These are phyloP conservation scores for Clausena lansium DNA, from an alignment of 345 rosid genomes.

Conservation along the genomic window DNA sequence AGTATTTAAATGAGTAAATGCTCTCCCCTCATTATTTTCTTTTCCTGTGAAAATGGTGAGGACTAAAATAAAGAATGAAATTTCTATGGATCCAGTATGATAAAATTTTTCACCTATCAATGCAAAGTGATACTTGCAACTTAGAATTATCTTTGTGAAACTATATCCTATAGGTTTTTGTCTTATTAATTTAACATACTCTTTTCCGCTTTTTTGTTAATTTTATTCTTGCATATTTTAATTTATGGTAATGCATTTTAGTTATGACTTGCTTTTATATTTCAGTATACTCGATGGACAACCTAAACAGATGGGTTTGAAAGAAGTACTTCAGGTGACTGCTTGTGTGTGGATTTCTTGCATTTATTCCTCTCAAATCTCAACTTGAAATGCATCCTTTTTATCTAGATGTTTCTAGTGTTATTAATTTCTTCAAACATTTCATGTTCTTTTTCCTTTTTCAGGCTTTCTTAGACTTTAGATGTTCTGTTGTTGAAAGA, in stretches of 20 bases:
- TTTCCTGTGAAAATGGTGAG: not conserved
- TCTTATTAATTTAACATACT: not conserved
- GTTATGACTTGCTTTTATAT: constrained; percentile 20
- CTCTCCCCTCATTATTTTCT: not conserved
- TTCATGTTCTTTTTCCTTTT: not conserved
- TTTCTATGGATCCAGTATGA: not conserved
- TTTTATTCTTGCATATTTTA: not conserved
- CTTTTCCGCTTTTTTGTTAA: not conserved
- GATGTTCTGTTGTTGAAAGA: constrained; percentile 91
- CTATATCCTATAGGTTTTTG: not conserved
- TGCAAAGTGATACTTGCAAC: not conserved
- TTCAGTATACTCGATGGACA: constrained; percentile 81
- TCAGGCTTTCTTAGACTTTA: constrained; percentile 86
- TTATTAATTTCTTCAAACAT: not conserved
- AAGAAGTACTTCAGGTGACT: constrained; percentile 86
- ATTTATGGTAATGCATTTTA: not conserved
- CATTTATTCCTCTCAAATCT: not conserved
- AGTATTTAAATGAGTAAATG: not conserved
- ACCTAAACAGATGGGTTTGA: constrained; percentile 89
- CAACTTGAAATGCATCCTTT: not conserved
- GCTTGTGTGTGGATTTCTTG: not conserved
- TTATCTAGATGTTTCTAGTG: not conserved
- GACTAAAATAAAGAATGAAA: not conserved
- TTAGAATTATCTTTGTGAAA: not conserved
- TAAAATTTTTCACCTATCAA: not conserved